Conservation (phyloP, 257 asterid genomes). For the Perilla frutescens region DNA sequence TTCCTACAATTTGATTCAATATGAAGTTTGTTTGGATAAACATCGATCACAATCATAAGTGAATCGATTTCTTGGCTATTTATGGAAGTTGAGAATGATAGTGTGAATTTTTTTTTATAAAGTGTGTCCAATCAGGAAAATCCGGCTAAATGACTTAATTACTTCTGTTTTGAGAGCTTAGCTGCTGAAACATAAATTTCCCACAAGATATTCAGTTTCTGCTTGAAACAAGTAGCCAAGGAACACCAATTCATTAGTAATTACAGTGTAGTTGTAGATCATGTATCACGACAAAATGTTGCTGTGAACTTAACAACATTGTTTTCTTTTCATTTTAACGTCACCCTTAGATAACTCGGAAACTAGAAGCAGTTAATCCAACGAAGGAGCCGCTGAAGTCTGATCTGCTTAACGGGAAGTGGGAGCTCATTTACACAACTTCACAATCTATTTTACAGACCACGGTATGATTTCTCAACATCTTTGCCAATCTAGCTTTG, state of each 20-base stretch:
- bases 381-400: slow-evolving; percentile 77
- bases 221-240: neutral
- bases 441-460: slow-evolving; percentile 80
- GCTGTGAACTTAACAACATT: neutral
- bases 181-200: neutral
- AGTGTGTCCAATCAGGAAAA: too few species aligned
- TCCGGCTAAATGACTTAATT: neutral
- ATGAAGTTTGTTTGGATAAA: neutral
- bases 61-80: neutral
- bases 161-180: neutral
- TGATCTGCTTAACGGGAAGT: slow-evolving; percentile 70
- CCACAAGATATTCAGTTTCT: neutral
- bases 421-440: slow-evolving; percentile 95
- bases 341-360: slow-evolving; percentile 56
- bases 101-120: too few species aligned
- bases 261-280: neutral
- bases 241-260: neutral
- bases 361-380: slow-evolving; percentile 73
- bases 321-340: neutral
- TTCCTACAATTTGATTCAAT: neutral
- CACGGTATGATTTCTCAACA: slow-evolving; percentile 45
- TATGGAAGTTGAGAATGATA: too few species aligned
- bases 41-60: neutral
- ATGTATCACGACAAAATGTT: neutral
- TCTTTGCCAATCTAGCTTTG: slow-evolving; percentile 6